Conservation (phyloP, 1,284 basidiomycete species). For the Tilletia caries region DNA sequence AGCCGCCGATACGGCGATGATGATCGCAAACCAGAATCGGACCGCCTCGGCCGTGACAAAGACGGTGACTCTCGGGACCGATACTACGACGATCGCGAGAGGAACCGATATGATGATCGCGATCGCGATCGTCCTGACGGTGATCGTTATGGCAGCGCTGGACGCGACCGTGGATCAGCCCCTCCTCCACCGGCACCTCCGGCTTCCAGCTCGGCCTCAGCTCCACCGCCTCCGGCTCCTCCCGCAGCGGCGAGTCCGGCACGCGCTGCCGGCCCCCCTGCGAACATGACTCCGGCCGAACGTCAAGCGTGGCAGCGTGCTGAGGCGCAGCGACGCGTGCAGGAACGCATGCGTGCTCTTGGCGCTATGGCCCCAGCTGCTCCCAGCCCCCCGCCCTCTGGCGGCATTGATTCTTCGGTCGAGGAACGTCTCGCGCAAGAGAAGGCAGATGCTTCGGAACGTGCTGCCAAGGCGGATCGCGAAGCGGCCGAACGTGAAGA, state of each 20-base stretch:
- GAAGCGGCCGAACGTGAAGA: conserved; percentile 51
- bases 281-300: conserved; percentile 81
- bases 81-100: conserved; percentile 45
- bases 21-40: conserved; percentile 26
- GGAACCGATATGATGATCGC: not conserved
- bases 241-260: conserved; percentile 58
- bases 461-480: conserved; percentile 47
- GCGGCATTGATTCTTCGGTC: conserved; percentile 40
- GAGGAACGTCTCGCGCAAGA: conserved; percentile 47
- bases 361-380: conserved; percentile 63
- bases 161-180: conserved; percentile 28
- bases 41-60: conserved; percentile 50
- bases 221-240: conserved; percentile 21
- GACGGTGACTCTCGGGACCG: conserved; percentile 53
- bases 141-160: conserved; percentile 21
- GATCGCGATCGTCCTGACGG: not conserved
- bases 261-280: conserved; percentile 59
- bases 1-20: conserved; percentile 23
- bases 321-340: conserved; percentile 77
- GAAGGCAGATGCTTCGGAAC: conserved; percentile 45
- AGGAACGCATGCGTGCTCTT: conserved; percentile 80
- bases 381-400: conserved; percentile 44
- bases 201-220: conserved; percentile 42
- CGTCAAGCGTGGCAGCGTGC: conserved; percentile 74
- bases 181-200: conserved; percentile 56